Conservation (phyloP, 2,329 filamentous ascomycete species). For the Nothophaeocryptopus gaeumannii region DNA sequence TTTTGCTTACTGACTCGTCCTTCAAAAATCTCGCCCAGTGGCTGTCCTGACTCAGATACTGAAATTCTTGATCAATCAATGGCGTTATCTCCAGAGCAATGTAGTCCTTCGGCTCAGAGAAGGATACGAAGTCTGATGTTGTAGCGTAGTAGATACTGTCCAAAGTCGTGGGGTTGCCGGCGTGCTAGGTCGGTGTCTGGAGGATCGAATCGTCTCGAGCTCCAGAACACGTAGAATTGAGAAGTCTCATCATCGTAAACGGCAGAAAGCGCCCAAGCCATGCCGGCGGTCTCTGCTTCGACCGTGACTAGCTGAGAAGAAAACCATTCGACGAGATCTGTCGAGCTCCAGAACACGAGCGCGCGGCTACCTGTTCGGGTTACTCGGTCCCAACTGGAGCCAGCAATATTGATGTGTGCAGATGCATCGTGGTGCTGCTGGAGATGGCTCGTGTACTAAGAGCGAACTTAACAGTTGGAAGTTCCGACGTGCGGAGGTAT, state of each 20-base stretch:
- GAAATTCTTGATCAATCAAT: constrained; percentile 58
- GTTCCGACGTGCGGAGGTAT: too few relatives aligned
- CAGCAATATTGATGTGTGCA: constrained; percentile 39
- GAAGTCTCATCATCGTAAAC: constrained; percentile 50
- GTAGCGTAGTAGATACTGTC: constrained; percentile 54
- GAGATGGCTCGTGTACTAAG: too few relatives aligned
- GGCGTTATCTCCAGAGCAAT: constrained; percentile 49
- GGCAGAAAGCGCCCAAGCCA: constrained; percentile 58
- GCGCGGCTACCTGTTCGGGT: constrained; percentile 52
- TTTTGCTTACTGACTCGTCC: constrained; percentile 52
- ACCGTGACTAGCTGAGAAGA: constrained; percentile 50
- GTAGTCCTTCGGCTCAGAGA: constrained; percentile 50
- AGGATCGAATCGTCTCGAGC: constrained; percentile 44
- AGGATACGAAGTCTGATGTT: constrained; percentile 54
- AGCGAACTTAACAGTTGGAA: too few relatives aligned
- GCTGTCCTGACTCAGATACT: constrained; percentile 41
- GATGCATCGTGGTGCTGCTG: too few relatives aligned
- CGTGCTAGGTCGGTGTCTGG: constrained; percentile 50
- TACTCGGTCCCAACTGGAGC: constrained; percentile 52
- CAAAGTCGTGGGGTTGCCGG: constrained; percentile 40
- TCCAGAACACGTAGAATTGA: constrained; percentile 51
- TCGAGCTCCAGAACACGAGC: constrained; percentile 57
- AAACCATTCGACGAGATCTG: constrained; percentile 51
- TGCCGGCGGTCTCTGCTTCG: constrained; percentile 54
- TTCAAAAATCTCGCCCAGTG: constrained; percentile 57